A percentile compares a stretch with the other conserved stretches of the same genome.
Conservation (phyloP, 768 basidiomycete genomes). For the Pisolithus orientalis region DNA sequence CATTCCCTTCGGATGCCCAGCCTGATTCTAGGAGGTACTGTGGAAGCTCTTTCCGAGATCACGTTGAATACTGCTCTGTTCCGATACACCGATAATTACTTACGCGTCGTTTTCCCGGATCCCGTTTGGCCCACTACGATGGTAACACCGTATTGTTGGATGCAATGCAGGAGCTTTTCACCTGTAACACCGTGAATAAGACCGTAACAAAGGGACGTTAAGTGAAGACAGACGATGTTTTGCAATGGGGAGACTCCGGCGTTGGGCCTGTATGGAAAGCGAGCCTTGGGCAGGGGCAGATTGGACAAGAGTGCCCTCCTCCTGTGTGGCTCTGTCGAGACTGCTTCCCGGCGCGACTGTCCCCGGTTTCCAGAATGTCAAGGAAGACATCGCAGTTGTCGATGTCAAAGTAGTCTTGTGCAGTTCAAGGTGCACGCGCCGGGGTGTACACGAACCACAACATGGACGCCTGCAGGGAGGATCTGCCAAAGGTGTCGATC, state of each 20-base stretch:
- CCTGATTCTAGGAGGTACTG: conserved; percentile 92
- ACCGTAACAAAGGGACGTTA: not conserved
- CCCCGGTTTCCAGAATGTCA: conserved; percentile 90
- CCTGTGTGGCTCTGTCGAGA: conserved; percentile 76
- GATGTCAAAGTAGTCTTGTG: not conserved
- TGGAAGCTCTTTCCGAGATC: conserved; percentile 65
- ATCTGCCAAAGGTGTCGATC: conserved; percentile 51
- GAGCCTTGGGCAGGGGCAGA: conserved; percentile 52
- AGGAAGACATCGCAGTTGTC: conserved; percentile 36
- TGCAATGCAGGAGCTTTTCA: conserved; percentile 70
- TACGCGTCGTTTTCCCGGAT: conserved; percentile 96
- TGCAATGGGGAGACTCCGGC: conserved; percentile 82
- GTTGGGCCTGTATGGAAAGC: conserved; percentile 64
- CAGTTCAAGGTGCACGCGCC: too few relatives aligned
- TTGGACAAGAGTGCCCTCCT: conserved; percentile 65
- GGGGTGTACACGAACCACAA: not conserved
- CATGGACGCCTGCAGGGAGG: conserved; percentile 33
- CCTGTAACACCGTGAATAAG: conserved; percentile 35
- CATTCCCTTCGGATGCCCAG: conserved; percentile 79
- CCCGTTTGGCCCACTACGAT: conserved; percentile 95
- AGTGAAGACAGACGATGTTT: conserved; percentile 62
- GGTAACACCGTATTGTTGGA: conserved; percentile 78
- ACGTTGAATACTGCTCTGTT: not conserved
- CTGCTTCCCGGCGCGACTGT: conserved; percentile 78
- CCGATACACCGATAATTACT: conserved; percentile 22